A percentile compares a stretch with the other conserved stretches of the same genome.
Conservation (phyloP, 2,329 filamentous ascomycete species). For the Diaporthe sp. region DNA sequence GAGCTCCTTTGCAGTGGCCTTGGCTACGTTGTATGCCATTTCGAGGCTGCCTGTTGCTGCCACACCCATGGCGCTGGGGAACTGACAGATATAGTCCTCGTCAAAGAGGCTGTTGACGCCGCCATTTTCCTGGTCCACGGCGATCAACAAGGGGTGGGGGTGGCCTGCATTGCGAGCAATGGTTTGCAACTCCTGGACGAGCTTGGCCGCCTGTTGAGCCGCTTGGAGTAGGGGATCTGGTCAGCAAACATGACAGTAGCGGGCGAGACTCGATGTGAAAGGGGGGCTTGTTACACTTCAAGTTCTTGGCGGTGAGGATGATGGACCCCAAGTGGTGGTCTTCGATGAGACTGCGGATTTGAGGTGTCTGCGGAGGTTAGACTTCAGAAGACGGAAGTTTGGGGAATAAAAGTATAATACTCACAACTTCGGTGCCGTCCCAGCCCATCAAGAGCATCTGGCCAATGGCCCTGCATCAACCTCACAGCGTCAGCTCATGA, state of each 20-base stretch:
- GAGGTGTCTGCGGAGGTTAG: conserved; percentile 65
- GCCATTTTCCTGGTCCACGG: conserved; percentile 96
- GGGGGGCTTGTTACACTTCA: conserved; percentile 71
- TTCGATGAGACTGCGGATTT: conserved; percentile 83
- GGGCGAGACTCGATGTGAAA: neutral
- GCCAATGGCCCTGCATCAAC: conserved; percentile 70
- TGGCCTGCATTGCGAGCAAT: conserved; percentile 93
- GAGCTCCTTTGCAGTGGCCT: conserved; percentile 92
- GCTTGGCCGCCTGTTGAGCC: conserved; percentile 86
- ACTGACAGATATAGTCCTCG: conserved; percentile 94
- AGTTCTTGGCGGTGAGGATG: conserved; percentile 83
- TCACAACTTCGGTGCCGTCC: conserved; percentile 78
- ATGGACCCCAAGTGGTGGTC: conserved; percentile 91
- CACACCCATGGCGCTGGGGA: conserved; percentile 95
- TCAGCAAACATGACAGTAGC: conserved; percentile 43
- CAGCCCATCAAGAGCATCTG: conserved; percentile 87
- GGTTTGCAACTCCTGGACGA: conserved; percentile 92
- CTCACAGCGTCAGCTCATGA: conserved; percentile 46
- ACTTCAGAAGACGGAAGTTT: neutral
- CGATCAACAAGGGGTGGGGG: conserved; percentile 88
- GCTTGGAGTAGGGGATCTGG: conserved; percentile 61
- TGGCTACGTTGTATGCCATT: conserved; percentile 88
- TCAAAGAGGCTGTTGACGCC: conserved; percentile 97
- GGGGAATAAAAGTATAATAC: neutral
- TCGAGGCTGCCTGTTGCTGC: conserved; percentile 90